Conservation (phyloP, 1,284 basidiomycete genomes). For the Moesziomyces globuligerus region DNA sequence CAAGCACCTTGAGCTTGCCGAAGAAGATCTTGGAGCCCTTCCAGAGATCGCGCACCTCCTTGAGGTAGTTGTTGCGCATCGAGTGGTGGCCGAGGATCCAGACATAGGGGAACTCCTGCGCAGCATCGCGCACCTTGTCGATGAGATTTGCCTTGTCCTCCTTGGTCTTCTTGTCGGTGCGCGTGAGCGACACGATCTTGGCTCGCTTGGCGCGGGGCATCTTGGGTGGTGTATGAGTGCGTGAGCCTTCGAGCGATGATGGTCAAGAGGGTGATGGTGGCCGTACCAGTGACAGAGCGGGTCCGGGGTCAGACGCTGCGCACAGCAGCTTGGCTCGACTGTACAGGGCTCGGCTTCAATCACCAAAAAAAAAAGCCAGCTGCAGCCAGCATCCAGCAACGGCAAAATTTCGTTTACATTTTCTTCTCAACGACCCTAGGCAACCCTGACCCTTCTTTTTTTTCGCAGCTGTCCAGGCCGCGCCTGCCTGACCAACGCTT, state of each 20-base stretch:
- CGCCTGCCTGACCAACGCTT: slow-evolving; percentile 24
- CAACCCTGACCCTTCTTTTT: slow-evolving; percentile 8
- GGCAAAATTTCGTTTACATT: slow-evolving; percentile 38
- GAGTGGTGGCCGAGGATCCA: slow-evolving; percentile 95
- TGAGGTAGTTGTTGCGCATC: slow-evolving; percentile 93
- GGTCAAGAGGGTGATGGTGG: background rate
- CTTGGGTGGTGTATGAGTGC: slow-evolving; percentile 2
- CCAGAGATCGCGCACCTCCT: slow-evolving; percentile 93
- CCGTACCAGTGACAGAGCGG: background rate
- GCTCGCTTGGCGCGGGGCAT: slow-evolving; percentile 68
- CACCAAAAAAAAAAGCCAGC: background rate
- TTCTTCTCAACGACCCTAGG: slow-evolving; percentile 40
- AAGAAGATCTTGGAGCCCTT: slow-evolving; percentile 85
- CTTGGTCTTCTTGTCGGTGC: slow-evolving; percentile 71
- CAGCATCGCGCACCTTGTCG: slow-evolving; percentile 75
- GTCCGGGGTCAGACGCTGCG: too few species aligned
- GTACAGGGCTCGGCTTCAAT: too few species aligned
- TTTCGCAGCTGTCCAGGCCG: background rate
- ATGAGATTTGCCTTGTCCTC: slow-evolving; percentile 85
- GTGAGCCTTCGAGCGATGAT: background rate
- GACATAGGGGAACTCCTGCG: slow-evolving; percentile 83
- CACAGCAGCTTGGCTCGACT: background rate
- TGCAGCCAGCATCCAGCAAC: background rate
- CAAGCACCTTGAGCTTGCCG: slow-evolving; percentile 91
- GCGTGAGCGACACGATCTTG: slow-evolving; percentile 71